Evolutionary conservation across 2,329 filamentous ascomycete species (phyloP).

Genomic region (Zymoseptoria passerinii): DNA sequence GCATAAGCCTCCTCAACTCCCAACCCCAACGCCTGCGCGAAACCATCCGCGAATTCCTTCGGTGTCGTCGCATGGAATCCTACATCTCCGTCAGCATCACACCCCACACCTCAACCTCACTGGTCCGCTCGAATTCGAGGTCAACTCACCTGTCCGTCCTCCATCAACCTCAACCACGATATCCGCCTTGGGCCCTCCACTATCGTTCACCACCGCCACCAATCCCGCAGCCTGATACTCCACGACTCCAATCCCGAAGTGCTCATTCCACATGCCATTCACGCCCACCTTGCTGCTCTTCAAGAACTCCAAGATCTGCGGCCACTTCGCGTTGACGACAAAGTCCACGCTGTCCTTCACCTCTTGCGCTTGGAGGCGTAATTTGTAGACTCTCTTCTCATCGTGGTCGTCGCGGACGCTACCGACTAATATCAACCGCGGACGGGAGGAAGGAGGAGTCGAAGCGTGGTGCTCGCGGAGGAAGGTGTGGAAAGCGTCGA

Average conservation of each 20-base stretch:
- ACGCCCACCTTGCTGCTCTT: slow-evolving; percentile 72
- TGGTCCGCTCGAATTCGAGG: too few species aligned
- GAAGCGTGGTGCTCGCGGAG: slow-evolving; percentile 47
- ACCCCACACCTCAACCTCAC: not conserved
- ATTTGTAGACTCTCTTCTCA: slow-evolving; percentile 75
- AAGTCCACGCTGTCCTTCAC: slow-evolving; percentile 82
- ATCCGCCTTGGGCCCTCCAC: slow-evolving; percentile 84
- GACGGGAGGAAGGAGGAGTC: slow-evolving; percentile 30
- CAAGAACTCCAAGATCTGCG: slow-evolving; percentile 73
- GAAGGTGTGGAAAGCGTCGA: slow-evolving; percentile 76
- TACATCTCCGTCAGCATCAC: slow-evolving; percentile 23
- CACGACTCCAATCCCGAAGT: slow-evolving; percentile 96
- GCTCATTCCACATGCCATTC: slow-evolving; percentile 99
- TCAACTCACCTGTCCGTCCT: slow-evolving; percentile 63
- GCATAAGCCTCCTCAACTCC: slow-evolving; percentile 56
- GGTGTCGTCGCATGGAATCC: slow-evolving; percentile 79
- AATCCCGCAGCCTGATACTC: slow-evolving; percentile 95
- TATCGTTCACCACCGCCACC: slow-evolving; percentile 87
- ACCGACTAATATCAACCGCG: slow-evolving; percentile 73
- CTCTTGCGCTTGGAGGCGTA: slow-evolving; percentile 74
- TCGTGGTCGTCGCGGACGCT: slow-evolving; percentile 82
- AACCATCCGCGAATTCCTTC: slow-evolving; percentile 71
- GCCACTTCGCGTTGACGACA: slow-evolving; percentile 82
- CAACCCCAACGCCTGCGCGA: slow-evolving; percentile 65
- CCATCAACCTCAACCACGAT: slow-evolving; percentile 80